Conservation (phyloP, 495 filamentous ascomycete species). For the Cercophora scortea region DNA sequence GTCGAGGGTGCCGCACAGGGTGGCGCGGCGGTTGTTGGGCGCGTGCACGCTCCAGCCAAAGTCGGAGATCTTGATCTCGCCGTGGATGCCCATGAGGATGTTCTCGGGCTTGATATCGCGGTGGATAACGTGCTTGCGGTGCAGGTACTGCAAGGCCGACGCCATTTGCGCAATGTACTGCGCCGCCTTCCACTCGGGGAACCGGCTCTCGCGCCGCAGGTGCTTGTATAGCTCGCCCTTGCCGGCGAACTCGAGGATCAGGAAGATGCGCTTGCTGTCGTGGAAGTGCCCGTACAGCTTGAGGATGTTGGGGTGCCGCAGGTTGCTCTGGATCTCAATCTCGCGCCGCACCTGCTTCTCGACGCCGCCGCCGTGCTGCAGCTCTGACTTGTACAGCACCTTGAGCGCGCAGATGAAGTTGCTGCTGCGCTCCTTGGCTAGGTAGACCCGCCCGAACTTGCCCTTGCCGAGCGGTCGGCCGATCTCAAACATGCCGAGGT, state of each 20-base stretch:
- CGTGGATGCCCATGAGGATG: conserved; percentile 93
- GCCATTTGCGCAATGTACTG: conserved; percentile 99
- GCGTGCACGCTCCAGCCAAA: conserved; percentile 99
- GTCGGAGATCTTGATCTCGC: conserved; percentile 97
- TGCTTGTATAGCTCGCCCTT: conserved; percentile 98
- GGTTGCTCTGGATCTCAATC: conserved; percentile 95
- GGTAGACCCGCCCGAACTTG: conserved; percentile 94
- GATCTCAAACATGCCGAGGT: conserved; percentile 98
- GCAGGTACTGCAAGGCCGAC: conserved; percentile 79
- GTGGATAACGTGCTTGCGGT: conserved; percentile 98
- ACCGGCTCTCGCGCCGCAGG: conserved; percentile 75
- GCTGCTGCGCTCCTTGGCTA: conserved; percentile 80
- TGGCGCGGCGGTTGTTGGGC: conserved; percentile 86
- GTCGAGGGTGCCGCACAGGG: conserved; percentile 95
- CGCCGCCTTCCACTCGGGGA: conserved; percentile 93
- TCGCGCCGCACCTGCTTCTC: conserved; percentile 97
- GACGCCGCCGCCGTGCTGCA: conserved; percentile 66
- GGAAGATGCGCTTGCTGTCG: conserved; percentile 89
- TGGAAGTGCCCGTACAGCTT: conserved; percentile 95
- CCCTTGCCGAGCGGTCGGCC: conserved; percentile 93
- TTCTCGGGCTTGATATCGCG: conserved; percentile 99
- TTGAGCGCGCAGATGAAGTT: conserved; percentile 96
- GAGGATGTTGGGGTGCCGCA: conserved; percentile 93
- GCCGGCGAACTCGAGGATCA: conserved; percentile 93
- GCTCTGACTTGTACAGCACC: conserved; percentile 89